A percentile compares a stretch with the other conserved stretches of the same genome.
Conservation (phyloP, 768 basidiomycete species). For the Boletus insuetus region DNA sequence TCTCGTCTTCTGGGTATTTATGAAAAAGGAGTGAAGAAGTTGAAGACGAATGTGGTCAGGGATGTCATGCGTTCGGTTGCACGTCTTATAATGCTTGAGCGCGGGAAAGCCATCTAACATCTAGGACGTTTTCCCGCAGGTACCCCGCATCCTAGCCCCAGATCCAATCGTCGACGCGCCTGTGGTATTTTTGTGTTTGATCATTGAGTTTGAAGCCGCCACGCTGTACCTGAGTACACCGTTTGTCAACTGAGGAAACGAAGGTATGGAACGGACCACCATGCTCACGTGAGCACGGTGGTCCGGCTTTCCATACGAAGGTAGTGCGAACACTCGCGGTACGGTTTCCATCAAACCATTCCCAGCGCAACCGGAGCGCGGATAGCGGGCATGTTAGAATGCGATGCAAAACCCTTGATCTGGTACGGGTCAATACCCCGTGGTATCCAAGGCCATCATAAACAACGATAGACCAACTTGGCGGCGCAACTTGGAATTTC, state of each 20-base stretch:
- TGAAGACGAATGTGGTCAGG: conserved; percentile 14
- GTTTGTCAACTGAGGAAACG: too few species aligned
- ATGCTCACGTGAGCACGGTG: too few species aligned
- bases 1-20: conserved; percentile 25
- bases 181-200: background rate
- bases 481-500: too few species aligned
- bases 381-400: too few species aligned
- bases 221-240: too few species aligned
- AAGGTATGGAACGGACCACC: too few species aligned
- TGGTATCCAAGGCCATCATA: too few species aligned
- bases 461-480: too few species aligned
- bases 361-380: background rate
- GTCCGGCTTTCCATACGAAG: too few species aligned
- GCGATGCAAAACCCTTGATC: too few species aligned
- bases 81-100: conserved; percentile 6
- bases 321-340: background rate
- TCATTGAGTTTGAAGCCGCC: background rate
- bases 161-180: background rate
- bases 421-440: too few species aligned
- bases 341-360: background rate
- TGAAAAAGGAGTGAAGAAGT: background rate
- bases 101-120: conserved; percentile 5
- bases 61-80: conserved; percentile 10
- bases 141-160: conserved; percentile 9
- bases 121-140: conserved; percentile 18